Evolutionary conservation across 768 basidiomycete species (phyloP), one percentile per base, ranked within the genome.

Genomic region (Lanmaoa pseudosensibilis): DNA sequence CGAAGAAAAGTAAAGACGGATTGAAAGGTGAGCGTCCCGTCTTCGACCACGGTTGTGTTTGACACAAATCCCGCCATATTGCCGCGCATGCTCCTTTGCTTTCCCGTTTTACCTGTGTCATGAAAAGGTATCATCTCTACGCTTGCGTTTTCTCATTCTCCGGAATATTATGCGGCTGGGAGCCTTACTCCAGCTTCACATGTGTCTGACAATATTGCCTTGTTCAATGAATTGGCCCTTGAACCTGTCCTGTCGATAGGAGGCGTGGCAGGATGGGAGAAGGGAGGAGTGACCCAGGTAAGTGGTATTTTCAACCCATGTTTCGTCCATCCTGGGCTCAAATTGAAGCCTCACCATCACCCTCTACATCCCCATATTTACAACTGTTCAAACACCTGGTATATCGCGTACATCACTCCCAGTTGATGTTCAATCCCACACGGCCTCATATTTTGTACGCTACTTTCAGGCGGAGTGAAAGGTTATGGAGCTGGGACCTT

Each of bases 361-460:
- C 23, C 21, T 25, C 10, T 18, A 12, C 11, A 11, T 13, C 19
- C 44, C 32, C 23, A 4, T 23, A 11, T 23, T 27, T 25, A 18
- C 21, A 11, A 38, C 10, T 21, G 32, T 38, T 37, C 38, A 16
- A 34, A 57, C 19, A 6, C 19, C 39, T 9, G 36, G 38, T 10
- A 16, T 19, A 12, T 40, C 4, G 40, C 19, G 25, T 13, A 5
- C 16, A 38, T 19, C 48, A 16, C 34, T 43, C 8, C 5, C 56
- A 92, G 91, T 71, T 94, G 39, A 79, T 81, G 56, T 98, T 94
- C 73, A 88, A 94, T 64, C 90, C 91, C 0, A 73, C 74, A 19
- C 73, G 75, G 41, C 88, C 91, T 0, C 81, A 90, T 55, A 72
- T 90, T 1, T 69, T 98, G 27, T 96, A 90, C 58, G 88, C 89